Base-by-base conservation (phyloP, 1,284 basidiomycete species). In the Cystobasidium sp. region DNA sequence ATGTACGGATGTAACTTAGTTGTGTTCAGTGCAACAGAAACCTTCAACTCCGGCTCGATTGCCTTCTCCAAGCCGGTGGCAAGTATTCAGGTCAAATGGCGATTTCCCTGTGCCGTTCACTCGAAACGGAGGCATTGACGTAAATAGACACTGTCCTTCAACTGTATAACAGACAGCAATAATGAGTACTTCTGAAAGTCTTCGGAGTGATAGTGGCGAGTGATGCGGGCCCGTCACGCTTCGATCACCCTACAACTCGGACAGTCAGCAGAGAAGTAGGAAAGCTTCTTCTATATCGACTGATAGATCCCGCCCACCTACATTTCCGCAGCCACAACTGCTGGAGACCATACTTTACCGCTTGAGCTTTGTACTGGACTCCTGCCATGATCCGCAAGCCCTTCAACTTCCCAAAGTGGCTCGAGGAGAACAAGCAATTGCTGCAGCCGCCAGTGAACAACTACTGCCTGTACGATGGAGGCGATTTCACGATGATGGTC, bases 401-500 rank as follows among this genome's bases (percentile, higher is more conserved):
- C 8, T 74, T 82, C 77, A 82, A 82, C 75, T 82, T 82, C 52
- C 78, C 79, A 47, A 79, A 80, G 70, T 82, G 82, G 82, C 74
- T 82, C 37, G 78, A 77, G 16, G 80, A 82, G 72, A 82, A 82
- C 61, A 75, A 76, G 59, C 77, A 82, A 65, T 74, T 79, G 56
- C 78, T 82, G 6, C 76, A 81, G 66, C 82, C 81, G 47, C 81
- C 82, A 14, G 82, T 82, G 10, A 82, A 81, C 75, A 82, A 82
- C 68, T 82, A 55, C 46, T 94, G 91, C 82, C 83, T 96, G 69
- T 95, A 94, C 82, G 87, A 88, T 68, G 92, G 92, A 65, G 86
- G 87, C 47, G 93, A 96, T 81, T 94, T 91, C 80, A 88, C 91
- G 63, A 88, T 94, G 52, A 97, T 97, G 94, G 91, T 88, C 12